Conservation (phyloP, 208 protist genomes). For the Leishmania arabica region DNA sequence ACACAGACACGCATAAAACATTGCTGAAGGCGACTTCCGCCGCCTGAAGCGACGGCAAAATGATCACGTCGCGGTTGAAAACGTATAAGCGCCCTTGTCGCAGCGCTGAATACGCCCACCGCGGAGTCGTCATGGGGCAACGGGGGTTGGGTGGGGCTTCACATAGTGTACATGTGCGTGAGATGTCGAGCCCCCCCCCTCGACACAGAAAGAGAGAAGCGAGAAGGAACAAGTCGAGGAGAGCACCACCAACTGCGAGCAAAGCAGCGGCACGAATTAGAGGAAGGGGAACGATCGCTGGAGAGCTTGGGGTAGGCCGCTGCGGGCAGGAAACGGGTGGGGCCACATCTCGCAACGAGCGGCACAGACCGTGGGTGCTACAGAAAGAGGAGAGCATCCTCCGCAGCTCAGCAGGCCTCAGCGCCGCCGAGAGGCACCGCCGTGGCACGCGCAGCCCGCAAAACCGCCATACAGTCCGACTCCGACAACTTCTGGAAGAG, state of each 20-base stretch:
- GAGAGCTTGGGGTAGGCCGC: background rate
- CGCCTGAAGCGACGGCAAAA: background rate
- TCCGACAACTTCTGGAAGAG: constrained; percentile 74
- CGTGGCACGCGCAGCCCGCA: constrained; percentile 47
- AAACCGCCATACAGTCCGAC: constrained; percentile 61
- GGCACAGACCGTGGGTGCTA: too few species aligned
- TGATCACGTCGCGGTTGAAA: background rate
- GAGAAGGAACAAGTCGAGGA: background rate
- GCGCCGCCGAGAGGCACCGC: constrained; percentile 4
- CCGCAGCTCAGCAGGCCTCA: background rate
- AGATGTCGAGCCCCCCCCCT: background rate
- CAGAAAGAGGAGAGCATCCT: background rate
- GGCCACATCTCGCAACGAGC: background rate
- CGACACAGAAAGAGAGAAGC: background rate
- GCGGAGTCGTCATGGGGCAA: background rate
- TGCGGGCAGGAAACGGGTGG: background rate
- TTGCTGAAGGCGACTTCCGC: background rate
- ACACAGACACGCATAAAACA: background rate
- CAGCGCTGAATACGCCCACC: background rate
- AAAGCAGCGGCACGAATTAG: background rate
- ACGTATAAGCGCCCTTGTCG: background rate
- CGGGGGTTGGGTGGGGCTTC: background rate
- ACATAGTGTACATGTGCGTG: constrained; percentile 4
- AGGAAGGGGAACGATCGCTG: background rate
- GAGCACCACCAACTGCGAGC: background rate